Base-by-base conservation (phyloP, 2,329 filamentous ascomycete species). In the Dothistroma septosporum region DNA sequence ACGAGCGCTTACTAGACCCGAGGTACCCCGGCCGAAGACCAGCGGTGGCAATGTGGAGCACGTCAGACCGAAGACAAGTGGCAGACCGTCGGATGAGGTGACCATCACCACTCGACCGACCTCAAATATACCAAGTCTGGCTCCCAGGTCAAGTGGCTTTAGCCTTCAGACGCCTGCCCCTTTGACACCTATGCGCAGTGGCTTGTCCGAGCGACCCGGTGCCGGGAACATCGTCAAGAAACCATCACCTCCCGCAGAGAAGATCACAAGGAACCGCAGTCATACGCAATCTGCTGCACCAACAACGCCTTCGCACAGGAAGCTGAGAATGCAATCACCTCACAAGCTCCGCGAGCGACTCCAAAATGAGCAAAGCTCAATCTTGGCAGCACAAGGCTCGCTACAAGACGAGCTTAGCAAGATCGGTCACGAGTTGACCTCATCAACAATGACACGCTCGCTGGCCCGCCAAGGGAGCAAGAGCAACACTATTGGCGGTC, bases 301-400 rank as follows among this genome's bases (percentile, higher is more conserved):
- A 44, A 44, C 24, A 1, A 55, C 55, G 28, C 41, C 52, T 21
- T 55, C 22, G 32, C 61, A 41, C 44, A 64, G 53, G 33, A 92
- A 89, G 72, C 79, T 93, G 21, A 78, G 80, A 47, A 82, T 86
- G 80, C 85, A 87, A 68, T 85, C 82, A 41, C 84, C 85, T 3
- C 83, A 86, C 66, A 87, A 87, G 75, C 77, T 87, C 48, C 89
- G 92, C 19, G 92, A 97, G 76, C 87, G 93, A 35, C 81, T 97
- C 0, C 88, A 93, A 69, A 87, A 85, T 53, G 92, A 96, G 73
- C 91, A 92, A 75, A 86, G 84, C 58, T 84, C 87, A 0, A 85
- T 92, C 16, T 85, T 86, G 5, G 85, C 87, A 9, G 86, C 87
- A 0, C 90, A 92, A 63, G 81, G 83, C 2, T 83, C 83, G 3